Evolutionary conservation across 345 rosid genomes (phyloP), one percentile per base, ranked within the genome.

Genomic region (Camelina neglecta): DNA sequence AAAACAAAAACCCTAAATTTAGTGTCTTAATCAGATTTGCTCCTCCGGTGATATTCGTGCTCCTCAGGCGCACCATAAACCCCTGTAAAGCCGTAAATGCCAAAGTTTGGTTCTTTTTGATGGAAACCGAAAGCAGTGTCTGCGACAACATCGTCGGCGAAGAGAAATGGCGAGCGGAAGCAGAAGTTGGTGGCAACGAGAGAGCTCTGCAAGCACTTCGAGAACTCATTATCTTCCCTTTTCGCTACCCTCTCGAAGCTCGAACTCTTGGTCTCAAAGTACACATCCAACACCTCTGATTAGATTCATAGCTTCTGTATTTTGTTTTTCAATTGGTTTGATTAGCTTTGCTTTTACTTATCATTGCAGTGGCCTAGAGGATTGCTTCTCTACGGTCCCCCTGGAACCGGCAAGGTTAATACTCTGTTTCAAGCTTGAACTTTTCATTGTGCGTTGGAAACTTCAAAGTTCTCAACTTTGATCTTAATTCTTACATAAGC

Each of bases 331-430:
- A 24, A 2, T 69, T 58, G 11, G n/a, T 6, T 20, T 49, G 23
- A 39, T 13, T 23, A 11, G 5, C 56, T 70, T 11, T 75, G 63
- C 13, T 16, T 44, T 73, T 59, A 15, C 66, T 72, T 42, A 1
- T 69, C 62, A 5, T 68, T 79, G 59, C 85, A 90, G 96, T 92
- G 96, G 97, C 92, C 92, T 65, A 83, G 85, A 74, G 96, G 97
- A 65, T 81, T 92, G 82, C 95, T 94, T 58, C 75, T 94, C 7
- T 92, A 90, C 35, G 97, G 99, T 38, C 97, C 96, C 15, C 97
- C 97, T 3, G 97, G 97, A 60, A 90, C 96, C 11, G 99, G 99
- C 39, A 95, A 95, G 97, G 99, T 94, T 81, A 18, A 21, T 21
- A 31, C 77, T 26, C 49, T 53, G 33, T 26, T 65, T n/a, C 61